These are phyloP conservation scores for Venturia aucupariae DNA, from an alignment of 2,329 filamentous ascomycete genomes.

Conservation along the genomic window DNA sequence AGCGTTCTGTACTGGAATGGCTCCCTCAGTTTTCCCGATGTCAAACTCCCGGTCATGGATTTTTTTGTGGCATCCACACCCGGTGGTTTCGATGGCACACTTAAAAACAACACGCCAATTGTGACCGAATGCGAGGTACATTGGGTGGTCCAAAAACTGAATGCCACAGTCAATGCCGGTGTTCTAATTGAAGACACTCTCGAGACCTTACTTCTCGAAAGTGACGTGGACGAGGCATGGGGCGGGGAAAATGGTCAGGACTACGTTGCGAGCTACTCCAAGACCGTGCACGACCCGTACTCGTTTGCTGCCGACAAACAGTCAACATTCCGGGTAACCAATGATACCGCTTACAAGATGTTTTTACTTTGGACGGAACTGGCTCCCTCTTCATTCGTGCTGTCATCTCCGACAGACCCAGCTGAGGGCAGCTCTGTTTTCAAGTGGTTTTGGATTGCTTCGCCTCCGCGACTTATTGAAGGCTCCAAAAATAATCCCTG, in stretches of 20 bases:
- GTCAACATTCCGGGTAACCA: neutral
- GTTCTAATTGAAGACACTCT: neutral
- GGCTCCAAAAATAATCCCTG: neutral
- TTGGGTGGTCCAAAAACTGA: constrained; percentile 12
- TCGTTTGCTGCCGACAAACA: neutral
- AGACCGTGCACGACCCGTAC: neutral
- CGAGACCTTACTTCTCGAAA: neutral
- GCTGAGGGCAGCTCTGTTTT: neutral
- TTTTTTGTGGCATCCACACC: constrained; percentile 12
- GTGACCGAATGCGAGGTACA: constrained; percentile 13
- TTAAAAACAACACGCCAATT: constrained; percentile 5
- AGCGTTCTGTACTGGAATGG: constrained; percentile 8
- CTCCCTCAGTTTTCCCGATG: constrained; percentile 9
- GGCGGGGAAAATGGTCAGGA: neutral
- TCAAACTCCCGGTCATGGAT: constrained; percentile 6
- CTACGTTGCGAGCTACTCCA: neutral
- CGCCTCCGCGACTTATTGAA: neutral
- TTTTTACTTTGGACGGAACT: neutral
- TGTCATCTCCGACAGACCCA: neutral
- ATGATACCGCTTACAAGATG: neutral
- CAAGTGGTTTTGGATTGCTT: neutral
- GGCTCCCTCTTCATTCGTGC: neutral
- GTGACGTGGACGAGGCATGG: neutral
- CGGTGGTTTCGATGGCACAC: neutral
- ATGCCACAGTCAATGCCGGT: neutral